Conservation (phyloP, 2,329 filamentous ascomycete genomes). For the Emmonsiellopsis sp. region DNA sequence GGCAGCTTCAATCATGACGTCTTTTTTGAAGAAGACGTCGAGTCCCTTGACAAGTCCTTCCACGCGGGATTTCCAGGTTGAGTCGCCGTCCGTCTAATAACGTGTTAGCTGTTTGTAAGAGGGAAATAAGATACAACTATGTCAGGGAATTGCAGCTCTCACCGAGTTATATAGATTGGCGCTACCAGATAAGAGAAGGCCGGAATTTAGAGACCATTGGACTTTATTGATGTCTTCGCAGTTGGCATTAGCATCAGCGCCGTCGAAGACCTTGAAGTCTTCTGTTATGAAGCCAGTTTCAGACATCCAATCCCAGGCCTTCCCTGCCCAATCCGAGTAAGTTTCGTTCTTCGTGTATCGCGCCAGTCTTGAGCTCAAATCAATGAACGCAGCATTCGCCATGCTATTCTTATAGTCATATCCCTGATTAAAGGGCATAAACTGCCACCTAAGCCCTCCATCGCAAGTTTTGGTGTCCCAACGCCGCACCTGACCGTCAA, state of each 20-base stretch:
- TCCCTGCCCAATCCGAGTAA: slow-evolving; percentile 54
- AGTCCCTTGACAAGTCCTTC: slow-evolving; percentile 49
- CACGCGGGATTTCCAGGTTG: slow-evolving; percentile 32
- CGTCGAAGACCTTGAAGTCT: slow-evolving; percentile 57
- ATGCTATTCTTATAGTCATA: slow-evolving; percentile 77
- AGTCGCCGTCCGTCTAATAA: slow-evolving; percentile 13
- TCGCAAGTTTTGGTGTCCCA: slow-evolving; percentile 62
- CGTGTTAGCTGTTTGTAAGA: background rate
- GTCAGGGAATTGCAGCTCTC: slow-evolving; percentile 8
- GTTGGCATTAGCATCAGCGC: slow-evolving; percentile 47
- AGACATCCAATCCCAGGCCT: slow-evolving; percentile 54
- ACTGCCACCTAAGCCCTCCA: slow-evolving; percentile 74
- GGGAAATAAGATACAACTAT: background rate
- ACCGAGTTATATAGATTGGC: slow-evolving; percentile 42
- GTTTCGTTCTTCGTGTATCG: slow-evolving; percentile 55
- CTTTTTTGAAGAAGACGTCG: slow-evolving; percentile 47
- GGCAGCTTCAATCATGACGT: slow-evolving; percentile 56
- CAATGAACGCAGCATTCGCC: slow-evolving; percentile 75
- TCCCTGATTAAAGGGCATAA: slow-evolving; percentile 66
- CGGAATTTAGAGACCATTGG: slow-evolving; percentile 61
- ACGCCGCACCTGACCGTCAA: slow-evolving; percentile 58
- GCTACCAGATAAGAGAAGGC: slow-evolving; percentile 46
- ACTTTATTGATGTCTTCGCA: slow-evolving; percentile 54
- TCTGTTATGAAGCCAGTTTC: slow-evolving; percentile 51
- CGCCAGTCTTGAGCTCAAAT: slow-evolving; percentile 66